A percentile compares a stretch with the other conserved stretches of the same genome.
Evolutionary conservation across 257 asterid genomes (phyloP).

Genomic region (Solanum bukasovii): DNA sequence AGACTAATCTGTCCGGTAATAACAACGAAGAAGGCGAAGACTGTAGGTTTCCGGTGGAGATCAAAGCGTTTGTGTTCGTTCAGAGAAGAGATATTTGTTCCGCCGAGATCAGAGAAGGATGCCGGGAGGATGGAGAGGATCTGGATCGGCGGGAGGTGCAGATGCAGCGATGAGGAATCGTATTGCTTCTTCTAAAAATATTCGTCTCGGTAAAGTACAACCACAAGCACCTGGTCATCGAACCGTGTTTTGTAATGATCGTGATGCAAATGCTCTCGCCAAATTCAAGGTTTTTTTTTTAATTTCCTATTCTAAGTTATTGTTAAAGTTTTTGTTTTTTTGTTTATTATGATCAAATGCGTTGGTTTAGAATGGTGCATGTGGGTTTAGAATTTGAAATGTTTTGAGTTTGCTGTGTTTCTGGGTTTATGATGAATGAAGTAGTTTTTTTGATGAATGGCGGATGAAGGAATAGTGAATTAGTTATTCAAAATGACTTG

Average conservation of each 20-base stretch:
- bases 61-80: not conserved
- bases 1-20: not conserved
- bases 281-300: constrained; percentile 58
- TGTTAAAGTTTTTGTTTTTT: not conserved
- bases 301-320: not conserved
- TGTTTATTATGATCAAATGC: not conserved
- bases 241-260: constrained; percentile 94
- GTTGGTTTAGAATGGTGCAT: not conserved
- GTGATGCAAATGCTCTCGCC: constrained; percentile 69
- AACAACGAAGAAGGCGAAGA: not conserved
- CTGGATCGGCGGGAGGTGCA: constrained; percentile 34
- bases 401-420: not conserved
- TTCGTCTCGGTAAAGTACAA: constrained; percentile 85
- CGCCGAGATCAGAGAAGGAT: constrained; percentile 32
- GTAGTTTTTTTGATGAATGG: not conserved
- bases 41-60: not conserved
- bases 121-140: constrained; percentile 92
- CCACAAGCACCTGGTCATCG: constrained; percentile 99
- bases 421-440: not conserved
- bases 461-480: not conserved
- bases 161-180: constrained; percentile 21
- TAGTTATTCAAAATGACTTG: not conserved
- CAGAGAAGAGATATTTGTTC: constrained; percentile 26
- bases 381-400: not conserved
- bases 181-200: constrained; percentile 39